Evolutionary conservation across 163 green algal genomes (phyloP).

Genomic region (Volvox carteri): DNA sequence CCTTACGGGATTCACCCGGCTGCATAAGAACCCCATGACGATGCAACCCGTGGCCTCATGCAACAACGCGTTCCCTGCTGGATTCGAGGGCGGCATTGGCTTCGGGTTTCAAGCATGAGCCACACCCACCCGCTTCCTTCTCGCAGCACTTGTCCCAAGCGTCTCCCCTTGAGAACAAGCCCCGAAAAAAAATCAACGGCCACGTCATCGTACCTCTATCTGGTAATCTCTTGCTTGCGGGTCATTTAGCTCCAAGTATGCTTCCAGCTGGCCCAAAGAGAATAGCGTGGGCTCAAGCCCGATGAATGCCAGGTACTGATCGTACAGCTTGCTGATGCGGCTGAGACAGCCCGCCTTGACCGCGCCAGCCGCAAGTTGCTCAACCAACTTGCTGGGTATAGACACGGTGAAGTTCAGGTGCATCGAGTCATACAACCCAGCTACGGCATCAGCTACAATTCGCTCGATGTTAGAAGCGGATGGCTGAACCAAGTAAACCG

Average conservation of each 20-base stretch:
- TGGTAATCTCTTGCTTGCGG: conserved; percentile 87
- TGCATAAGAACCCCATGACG: too few relatives aligned
- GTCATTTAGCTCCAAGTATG: conserved; percentile 95
- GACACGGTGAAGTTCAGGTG: conserved; percentile 94
- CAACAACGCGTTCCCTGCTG: too few relatives aligned
- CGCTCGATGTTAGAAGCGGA: conserved; percentile 81
- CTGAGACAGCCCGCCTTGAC: conserved; percentile 72
- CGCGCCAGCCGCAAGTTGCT: conserved; percentile 88
- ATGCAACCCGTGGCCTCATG: too few relatives aligned
- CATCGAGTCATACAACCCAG: conserved; percentile 91
- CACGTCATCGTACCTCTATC: conserved; percentile 78
- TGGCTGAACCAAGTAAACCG: conserved; percentile 95
- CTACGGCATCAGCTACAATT: conserved; percentile 82
- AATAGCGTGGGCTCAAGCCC: conserved; percentile 93
- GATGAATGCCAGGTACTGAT: conserved; percentile 95
- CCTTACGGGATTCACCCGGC: too few relatives aligned
- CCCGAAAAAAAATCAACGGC: too few relatives aligned
- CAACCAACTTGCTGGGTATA: conserved; percentile 85
- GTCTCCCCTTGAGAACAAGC: too few relatives aligned
- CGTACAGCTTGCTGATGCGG: conserved; percentile 69
- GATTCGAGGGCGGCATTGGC: too few relatives aligned
- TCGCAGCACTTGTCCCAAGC: too few relatives aligned
- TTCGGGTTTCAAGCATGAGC: too few relatives aligned
- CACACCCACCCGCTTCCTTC: too few relatives aligned
- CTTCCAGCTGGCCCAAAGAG: conserved; percentile 85